Percentiles rank a stretch among this genome's conserved stretches.
Conservation (phyloP, 2,329 filamentous ascomycete genomes). For the Calonectria hongkongensis region DNA sequence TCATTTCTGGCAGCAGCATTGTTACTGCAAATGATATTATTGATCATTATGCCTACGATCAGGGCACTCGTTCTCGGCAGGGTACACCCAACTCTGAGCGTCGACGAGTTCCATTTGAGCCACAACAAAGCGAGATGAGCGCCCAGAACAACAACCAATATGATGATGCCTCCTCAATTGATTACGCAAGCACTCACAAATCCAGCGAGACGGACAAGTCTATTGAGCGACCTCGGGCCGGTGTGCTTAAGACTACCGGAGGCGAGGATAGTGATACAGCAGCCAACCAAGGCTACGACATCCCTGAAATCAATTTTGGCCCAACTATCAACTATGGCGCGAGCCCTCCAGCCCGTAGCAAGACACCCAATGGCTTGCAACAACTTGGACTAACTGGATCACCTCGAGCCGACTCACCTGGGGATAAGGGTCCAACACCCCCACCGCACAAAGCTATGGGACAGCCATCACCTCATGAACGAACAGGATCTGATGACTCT, state of each 20-base stretch:
- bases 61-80: conserved; percentile 49
- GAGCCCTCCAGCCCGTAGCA: conserved; percentile 55
- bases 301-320: conserved; percentile 90
- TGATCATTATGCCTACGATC: conserved; percentile 61
- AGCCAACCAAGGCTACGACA: conserved; percentile 66
- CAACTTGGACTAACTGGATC: conserved; percentile 41
- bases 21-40: conserved; percentile 63
- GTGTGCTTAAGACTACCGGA: conserved; percentile 87
- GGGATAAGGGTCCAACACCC: conserved; percentile 51
- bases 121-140: conserved; percentile 54
- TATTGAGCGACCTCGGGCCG: conserved; percentile 82
- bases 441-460: conserved; percentile 44
- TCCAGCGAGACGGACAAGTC: conserved; percentile 58
- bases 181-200: conserved; percentile 52
- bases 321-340: conserved; percentile 82
- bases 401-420: conserved; percentile 59
- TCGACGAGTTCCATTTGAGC: conserved; percentile 52
- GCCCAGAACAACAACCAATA: conserved; percentile 67
- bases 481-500: conserved; percentile 71
- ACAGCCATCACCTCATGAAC: conserved; percentile 60
- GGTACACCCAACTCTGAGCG: conserved; percentile 48
- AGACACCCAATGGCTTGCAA: conserved; percentile 51
- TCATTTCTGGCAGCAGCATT: conserved; percentile 53
- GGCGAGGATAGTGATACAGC: conserved; percentile 60
- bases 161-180: conserved; percentile 74